Evolutionary conservation across 192 early-diverging fungal species (phyloP), one percentile per base, ranked within the genome.

Genomic region (Podila horticola): DNA sequence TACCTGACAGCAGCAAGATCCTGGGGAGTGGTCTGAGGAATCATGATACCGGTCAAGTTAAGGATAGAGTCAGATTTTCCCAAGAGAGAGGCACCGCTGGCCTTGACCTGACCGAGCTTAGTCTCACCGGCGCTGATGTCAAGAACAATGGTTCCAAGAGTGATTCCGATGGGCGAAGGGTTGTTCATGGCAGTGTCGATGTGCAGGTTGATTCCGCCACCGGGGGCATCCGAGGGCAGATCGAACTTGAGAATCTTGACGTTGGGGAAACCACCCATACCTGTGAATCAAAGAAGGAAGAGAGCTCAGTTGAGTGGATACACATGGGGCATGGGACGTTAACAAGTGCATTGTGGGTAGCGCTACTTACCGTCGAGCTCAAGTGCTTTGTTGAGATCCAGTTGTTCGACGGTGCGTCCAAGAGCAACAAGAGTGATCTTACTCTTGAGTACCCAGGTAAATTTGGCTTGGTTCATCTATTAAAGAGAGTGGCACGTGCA

Each of bases 121-220:
- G 79, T 76, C 33, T 79, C 72, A 20, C 84, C 70, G 63, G 64
- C 88, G 59, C 67, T 77, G 29, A 83, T 70, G n/a, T 84, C 81
- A 48, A 89, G 85, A 9, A 73, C 71, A 72, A 90, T 74, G 63
- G 75, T 82, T 52, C 79, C 79, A 28, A 91, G 74, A 20, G 75
- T 74, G 49, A 91, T 76, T 34, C 86, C 87, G 49, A 90, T 74
- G 58, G 82, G 83, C 34, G 76, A 88, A 24, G 90, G 90, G 82
- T 89, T 92, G 20, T 85, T 89, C 61, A 90, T 83, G 50, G 87
- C 87, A 41, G 89, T 93, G n/a, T 85, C 86, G 71, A 92, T 89
- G 51, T 66, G 58, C 70, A 93, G 85, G 66, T 84, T 88, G 76
- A 94, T 92, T 67, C 86, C 91, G 61, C 89, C 93, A 19, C 86